phyloP scores from a whole-genome alignment of 495 filamentous ascomycete genomes.

The Parathielavia hyrcaniae region DNA sequence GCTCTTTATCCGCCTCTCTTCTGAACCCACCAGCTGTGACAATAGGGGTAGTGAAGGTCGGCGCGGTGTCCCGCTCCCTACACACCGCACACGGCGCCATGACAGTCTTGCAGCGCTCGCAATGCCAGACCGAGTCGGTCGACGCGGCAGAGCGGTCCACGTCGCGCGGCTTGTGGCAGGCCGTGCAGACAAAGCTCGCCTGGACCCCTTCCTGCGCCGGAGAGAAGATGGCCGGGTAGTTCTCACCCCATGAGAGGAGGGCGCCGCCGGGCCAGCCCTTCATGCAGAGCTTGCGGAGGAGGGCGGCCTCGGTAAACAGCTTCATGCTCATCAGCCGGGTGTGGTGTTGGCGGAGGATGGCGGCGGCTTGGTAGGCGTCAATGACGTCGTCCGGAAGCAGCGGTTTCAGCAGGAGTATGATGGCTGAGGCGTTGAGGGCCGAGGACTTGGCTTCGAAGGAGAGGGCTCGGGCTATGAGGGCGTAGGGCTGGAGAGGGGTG shows the following conservation, averaged over 20 bases:
- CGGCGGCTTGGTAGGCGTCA: slow-evolving; percentile 43
- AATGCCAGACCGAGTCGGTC: slow-evolving; percentile 43
- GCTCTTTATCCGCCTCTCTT: background rate
- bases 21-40: background rate
- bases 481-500: slow-evolving; percentile 43
- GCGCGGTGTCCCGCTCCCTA: slow-evolving; percentile 32
- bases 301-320: slow-evolving; percentile 60
- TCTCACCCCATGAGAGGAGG: slow-evolving; percentile 37
- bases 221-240: slow-evolving; percentile 56
- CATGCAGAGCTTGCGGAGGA: slow-evolving; percentile 61
- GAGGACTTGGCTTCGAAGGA: slow-evolving; percentile 43
- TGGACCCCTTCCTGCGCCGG: slow-evolving; percentile 46
- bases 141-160: slow-evolving; percentile 36
- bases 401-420: slow-evolving; percentile 48
- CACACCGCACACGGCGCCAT: slow-evolving; percentile 45
- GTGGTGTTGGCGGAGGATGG: slow-evolving; percentile 60
- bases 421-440: slow-evolving; percentile 45
- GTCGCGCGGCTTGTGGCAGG: slow-evolving; percentile 49
- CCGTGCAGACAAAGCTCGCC: slow-evolving; percentile 44
- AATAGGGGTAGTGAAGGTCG: slow-evolving; percentile 9
- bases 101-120: slow-evolving; percentile 38
- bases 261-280: slow-evolving; percentile 41
- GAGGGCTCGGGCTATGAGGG: slow-evolving; percentile 43
- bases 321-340: slow-evolving; percentile 56
- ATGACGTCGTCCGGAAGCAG: slow-evolving; percentile 45